These are phyloP conservation scores for Trichoderma gamsii DNA, from an alignment of 495 filamentous ascomycete species.

Conservation along the genomic window DNA sequence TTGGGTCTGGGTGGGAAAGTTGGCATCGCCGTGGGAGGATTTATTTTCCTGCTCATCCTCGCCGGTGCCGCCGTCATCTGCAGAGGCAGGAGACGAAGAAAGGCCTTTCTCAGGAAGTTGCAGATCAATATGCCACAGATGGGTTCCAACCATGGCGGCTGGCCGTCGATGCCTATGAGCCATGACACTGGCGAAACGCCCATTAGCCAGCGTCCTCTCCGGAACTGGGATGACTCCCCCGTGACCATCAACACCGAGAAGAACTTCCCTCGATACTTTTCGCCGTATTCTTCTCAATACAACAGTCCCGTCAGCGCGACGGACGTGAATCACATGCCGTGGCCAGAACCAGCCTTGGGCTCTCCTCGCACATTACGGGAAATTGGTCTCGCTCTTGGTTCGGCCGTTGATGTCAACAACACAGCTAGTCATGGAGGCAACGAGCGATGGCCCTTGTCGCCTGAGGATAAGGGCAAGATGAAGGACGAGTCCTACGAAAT, in stretches of 20 bases:
- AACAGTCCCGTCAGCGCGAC: slow-evolving; percentile 41
- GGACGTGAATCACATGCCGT: slow-evolving; percentile 27
- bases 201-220: slow-evolving; percentile 40
- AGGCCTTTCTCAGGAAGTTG: slow-evolving; percentile 37
- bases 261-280: slow-evolving; percentile 42
- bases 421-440: slow-evolving; percentile 23
- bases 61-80: slow-evolving; percentile 42
- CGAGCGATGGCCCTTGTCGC: slow-evolving; percentile 15
- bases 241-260: slow-evolving; percentile 35
- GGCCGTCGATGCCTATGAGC: slow-evolving; percentile 26
- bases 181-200: slow-evolving; percentile 45
- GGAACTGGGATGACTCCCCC: slow-evolving; percentile 44
- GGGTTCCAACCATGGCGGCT: slow-evolving; percentile 20
- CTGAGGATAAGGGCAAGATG: slow-evolving; percentile 29
- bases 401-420: slow-evolving; percentile 27
- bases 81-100: slow-evolving; percentile 43
- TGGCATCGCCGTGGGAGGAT: slow-evolving; percentile 45
- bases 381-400: slow-evolving; percentile 33
- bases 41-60: slow-evolving; percentile 38
- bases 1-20: slow-evolving; percentile 45
- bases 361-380: slow-evolving; percentile 24
- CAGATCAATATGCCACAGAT: slow-evolving; percentile 25
- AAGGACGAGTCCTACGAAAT: slow-evolving; percentile 30
- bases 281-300: slow-evolving; percentile 41
- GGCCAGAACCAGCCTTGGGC: slow-evolving; percentile 21